A percentile compares a stretch with the other conserved stretches of the same genome.
Conservation (phyloP, 441 rosid genomes). For the Theobroma grandiflorum region DNA sequence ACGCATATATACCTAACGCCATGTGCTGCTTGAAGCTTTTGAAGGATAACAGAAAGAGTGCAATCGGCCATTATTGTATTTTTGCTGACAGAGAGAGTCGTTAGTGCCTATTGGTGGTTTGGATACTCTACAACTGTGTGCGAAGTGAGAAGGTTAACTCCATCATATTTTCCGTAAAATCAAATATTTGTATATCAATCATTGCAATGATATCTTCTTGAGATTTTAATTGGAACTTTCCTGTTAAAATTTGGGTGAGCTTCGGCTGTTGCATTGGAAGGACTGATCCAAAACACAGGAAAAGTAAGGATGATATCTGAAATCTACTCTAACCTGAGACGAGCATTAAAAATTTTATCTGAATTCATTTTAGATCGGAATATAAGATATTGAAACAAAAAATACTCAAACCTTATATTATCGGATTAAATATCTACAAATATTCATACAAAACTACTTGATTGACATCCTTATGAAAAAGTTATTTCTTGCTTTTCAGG, state of each 20-base stretch:
- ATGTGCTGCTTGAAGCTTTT: slow-evolving; percentile 34
- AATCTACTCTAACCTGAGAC: no score
- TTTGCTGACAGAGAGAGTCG: not conserved
- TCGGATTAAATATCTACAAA: no score
- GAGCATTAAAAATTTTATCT: no score
- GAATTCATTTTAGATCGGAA: no score
- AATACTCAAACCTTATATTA: no score
- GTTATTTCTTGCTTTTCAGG: not conserved
- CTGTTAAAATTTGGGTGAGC: not conserved
- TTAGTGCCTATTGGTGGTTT: not conserved
- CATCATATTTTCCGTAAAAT: no score
- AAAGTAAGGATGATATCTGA: not conserved
- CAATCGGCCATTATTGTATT: not conserved
- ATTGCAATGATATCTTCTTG: no score
- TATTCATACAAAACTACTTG: no score
- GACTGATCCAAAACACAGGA: not conserved
- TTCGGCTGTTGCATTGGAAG: not conserved
- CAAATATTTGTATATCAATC: no score
- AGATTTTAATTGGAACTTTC: not conserved
- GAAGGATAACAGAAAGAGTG: not conserved
- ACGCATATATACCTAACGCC: slow-evolving; percentile 38
- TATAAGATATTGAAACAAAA: no score
- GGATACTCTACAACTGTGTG: not conserved
- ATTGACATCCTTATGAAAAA: no score
- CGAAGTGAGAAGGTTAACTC: no score